Conservation (phyloP, 352 stramenopile genomes). For the Phytophthora aleatoria region DNA sequence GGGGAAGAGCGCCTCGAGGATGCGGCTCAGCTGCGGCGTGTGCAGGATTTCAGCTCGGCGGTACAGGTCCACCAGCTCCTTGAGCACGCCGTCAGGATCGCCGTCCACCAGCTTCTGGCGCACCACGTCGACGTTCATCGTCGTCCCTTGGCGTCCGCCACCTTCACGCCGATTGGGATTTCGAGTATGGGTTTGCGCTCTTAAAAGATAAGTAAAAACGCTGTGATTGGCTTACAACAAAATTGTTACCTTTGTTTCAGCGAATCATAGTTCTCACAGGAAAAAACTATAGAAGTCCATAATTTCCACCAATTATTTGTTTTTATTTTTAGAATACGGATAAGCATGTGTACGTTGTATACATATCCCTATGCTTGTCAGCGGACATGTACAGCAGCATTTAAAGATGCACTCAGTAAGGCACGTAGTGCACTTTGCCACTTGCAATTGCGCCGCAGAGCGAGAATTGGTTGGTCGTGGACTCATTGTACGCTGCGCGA, state of each 20-base stretch:
- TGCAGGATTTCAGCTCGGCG: conserved; percentile 88
- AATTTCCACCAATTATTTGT: conserved; percentile 3
- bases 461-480: conserved; percentile 88
- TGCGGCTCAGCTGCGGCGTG: conserved; percentile 90
- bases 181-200: background rate
- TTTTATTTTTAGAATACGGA: background rate
- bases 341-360: background rate
- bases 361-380: background rate
- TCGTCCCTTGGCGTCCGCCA: conserved; percentile 33
- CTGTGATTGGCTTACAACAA: conserved; percentile 17
- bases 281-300: background rate
- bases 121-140: conserved; percentile 89
- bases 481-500: conserved; percentile 65
- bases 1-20: conserved; percentile 92
- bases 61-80: conserved; percentile 87
- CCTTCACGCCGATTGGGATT: conserved; percentile 27
- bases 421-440: conserved; percentile 60
- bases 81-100: conserved; percentile 73
- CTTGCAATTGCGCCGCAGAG: conserved; percentile 46
- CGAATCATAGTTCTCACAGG: conserved; percentile 5
- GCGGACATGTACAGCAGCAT: background rate
- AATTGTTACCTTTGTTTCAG: conserved; percentile 1
- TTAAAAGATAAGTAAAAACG: conserved; percentile 4
- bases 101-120: conserved; percentile 85
- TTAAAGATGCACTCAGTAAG: conserved; percentile 34